These are phyloP conservation scores for Irpex lacteus DNA, from an alignment of 1,284 basidiomycete genomes.

Conservation along the genomic window DNA sequence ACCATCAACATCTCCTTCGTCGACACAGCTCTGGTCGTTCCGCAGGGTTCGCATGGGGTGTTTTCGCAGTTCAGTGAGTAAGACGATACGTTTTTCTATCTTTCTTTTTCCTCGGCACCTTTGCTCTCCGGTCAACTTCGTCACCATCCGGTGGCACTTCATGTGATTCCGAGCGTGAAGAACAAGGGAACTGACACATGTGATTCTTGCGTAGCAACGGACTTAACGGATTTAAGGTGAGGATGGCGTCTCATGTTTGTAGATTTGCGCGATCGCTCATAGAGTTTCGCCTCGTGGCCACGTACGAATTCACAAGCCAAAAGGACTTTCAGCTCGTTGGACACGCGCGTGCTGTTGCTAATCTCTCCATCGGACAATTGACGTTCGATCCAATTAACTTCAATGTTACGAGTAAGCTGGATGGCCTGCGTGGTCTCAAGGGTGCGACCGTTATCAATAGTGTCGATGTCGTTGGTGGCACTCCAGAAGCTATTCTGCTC, in stretches of 20 bases:
- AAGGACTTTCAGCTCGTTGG: conserved; percentile 60
- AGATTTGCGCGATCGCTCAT: background rate
- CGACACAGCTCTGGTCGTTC: conserved; percentile 51
- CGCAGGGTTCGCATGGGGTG: conserved; percentile 44
- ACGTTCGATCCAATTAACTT: conserved; percentile 75
- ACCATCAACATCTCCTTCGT: conserved; percentile 65
- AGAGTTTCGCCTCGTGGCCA: conserved; percentile 16
- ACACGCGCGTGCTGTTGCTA: conserved; percentile 61
- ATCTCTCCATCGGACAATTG: conserved; percentile 66
- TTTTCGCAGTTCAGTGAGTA: conserved; percentile 61
- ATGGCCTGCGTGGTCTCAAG: conserved; percentile 64
- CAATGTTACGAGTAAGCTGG: conserved; percentile 65
- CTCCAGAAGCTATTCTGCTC: conserved; percentile 57
- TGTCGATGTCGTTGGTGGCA: conserved; percentile 74
- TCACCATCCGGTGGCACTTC: background rate
- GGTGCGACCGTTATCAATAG: conserved; percentile 54
- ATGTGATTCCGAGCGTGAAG: background rate
- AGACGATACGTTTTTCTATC: background rate
- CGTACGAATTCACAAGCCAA: background rate
- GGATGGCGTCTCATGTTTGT: conserved; percentile 10
- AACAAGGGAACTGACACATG: background rate
- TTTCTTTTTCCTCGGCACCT: background rate
- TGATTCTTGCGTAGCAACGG: conserved; percentile 36
- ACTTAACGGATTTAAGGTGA: conserved; percentile 44
- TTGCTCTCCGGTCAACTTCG: background rate